Conservation (phyloP, 805 yeast genomes). For the Saturnispora saitoi region DNA sequence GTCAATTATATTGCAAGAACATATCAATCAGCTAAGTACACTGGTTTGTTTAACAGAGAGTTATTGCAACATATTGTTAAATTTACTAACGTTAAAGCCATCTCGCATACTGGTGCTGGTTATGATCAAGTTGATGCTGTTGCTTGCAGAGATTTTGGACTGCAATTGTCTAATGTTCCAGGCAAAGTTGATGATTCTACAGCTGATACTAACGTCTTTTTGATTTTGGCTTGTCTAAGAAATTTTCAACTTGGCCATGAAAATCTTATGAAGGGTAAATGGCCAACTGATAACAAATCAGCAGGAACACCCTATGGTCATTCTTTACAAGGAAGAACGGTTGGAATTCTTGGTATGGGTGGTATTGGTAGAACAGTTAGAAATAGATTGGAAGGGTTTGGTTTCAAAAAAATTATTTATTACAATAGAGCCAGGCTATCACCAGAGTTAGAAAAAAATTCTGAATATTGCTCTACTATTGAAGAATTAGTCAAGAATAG, state of each 20-base stretch:
- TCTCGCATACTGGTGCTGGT: conserved; percentile 50
- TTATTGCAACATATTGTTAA: conserved; percentile 29
- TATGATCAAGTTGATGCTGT: conserved; percentile 44
- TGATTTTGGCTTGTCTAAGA: conserved; percentile 43
- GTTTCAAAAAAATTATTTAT: conserved; percentile 60
- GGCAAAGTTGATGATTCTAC: conserved; percentile 46
- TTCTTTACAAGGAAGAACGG: conserved; percentile 65
- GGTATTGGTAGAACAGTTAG: conserved; percentile 82
- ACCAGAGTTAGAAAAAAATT: conserved; percentile 55
- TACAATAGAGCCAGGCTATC: conserved; percentile 57
- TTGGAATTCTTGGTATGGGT: conserved; percentile 83
- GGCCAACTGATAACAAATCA: conserved; percentile 38
- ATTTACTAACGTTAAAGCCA: conserved; percentile 30
- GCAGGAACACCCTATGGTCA: conserved; percentile 57
- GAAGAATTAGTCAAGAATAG: conserved; percentile 57
- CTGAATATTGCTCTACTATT: conserved; percentile 55
- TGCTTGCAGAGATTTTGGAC: conserved; percentile 31
- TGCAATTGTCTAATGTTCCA: conserved; percentile 47
- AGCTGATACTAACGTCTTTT: conserved; percentile 48
- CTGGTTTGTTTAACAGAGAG: conserved; percentile 39
- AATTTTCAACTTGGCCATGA: conserved; percentile 54
- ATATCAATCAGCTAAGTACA: conserved; percentile 29
- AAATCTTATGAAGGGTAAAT: conserved; percentile 47
- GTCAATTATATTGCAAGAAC: conserved; percentile 36
- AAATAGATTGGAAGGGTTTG: conserved; percentile 66